phyloP scores from a whole-genome alignment of 2,329 filamentous ascomycete species.

The Colletotrichum siamense region DNA sequence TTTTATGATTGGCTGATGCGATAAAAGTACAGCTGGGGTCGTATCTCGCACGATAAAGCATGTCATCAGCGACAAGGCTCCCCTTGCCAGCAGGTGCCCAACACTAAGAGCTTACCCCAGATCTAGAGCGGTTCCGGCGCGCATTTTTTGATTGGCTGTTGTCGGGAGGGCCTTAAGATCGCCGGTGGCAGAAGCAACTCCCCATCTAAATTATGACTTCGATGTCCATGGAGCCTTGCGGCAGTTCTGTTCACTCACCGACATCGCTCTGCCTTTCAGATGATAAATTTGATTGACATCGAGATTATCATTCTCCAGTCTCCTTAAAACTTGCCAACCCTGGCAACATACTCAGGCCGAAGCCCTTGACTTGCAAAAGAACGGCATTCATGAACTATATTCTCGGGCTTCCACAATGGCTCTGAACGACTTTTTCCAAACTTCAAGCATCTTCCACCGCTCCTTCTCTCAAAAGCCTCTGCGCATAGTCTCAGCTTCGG shows the following conservation, averaged over 20 bases:
- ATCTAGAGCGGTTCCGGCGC: not conserved
- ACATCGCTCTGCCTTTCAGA: not conserved
- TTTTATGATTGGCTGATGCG: not conserved
- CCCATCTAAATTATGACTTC: not conserved
- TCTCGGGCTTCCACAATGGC: not conserved
- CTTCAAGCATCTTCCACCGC: not conserved
- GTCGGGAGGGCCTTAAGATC: not conserved
- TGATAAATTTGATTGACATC: not conserved
- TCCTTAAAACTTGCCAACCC: not conserved
- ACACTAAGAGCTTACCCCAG: not conserved
- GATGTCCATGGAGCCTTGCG: not conserved
- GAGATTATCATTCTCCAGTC: accelerated
- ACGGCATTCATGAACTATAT: not conserved
- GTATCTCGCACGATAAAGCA: not conserved
- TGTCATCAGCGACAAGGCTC: not conserved
- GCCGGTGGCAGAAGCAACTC: not conserved
- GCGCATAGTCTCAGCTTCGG: not conserved
- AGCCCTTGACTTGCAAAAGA: not conserved
- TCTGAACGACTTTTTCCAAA: not conserved
- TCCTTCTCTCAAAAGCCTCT: not conserved
- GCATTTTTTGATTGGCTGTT: not conserved
- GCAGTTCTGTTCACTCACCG: not conserved
- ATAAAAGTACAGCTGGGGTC: not conserved
- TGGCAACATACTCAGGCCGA: not conserved
- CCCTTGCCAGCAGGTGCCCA: not conserved